These are phyloP conservation scores for Noccaea bulbosa DNA, from an alignment of 345 rosid species.

Conservation along the genomic window DNA sequence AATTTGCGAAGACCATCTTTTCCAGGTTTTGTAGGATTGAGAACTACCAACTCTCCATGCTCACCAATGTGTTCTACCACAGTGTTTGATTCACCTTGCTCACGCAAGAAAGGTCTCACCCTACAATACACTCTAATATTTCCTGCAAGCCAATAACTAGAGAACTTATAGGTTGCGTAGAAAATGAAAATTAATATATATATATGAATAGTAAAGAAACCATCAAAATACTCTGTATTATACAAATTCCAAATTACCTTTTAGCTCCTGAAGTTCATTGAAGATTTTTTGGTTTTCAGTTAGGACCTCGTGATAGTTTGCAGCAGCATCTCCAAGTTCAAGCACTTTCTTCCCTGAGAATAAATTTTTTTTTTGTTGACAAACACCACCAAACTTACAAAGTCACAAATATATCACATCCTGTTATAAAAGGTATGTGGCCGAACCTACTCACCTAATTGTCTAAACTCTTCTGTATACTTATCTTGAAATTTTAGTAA, in stretches of 20 bases:
- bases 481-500: slow-evolving; percentile 48
- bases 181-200: neutral
- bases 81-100: slow-evolving; percentile 56
- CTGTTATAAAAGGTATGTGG: neutral
- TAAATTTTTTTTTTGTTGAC: neutral
- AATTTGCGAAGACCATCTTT: slow-evolving; percentile 72
- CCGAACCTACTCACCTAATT: slow-evolving; percentile 54
- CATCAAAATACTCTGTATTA: neutral
- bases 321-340: slow-evolving; percentile 64
- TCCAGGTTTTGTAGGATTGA: slow-evolving; percentile 84
- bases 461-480: slow-evolving; percentile 55
- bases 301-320: slow-evolving; percentile 68
- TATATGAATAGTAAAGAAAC: neutral
- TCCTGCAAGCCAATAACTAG: slow-evolving; percentile 52
- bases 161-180: slow-evolving; percentile 16
- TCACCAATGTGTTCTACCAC: slow-evolving; percentile 69
- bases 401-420: slow-evolving; percentile 4
- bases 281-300: slow-evolving; percentile 80
- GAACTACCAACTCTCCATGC: slow-evolving; percentile 66
- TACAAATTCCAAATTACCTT: slow-evolving; percentile 56
- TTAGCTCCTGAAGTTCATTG: slow-evolving; percentile 92
- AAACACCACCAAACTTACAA: slow-evolving; percentile 23
- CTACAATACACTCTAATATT: slow-evolving; percentile 91
- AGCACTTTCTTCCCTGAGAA: slow-evolving; percentile 57
- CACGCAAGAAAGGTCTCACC: slow-evolving; percentile 76